Percentiles rank a stretch among this genome's conserved stretches.
These are phyloP conservation scores for Pythium brachiatum DNA, from an alignment of 352 stramenopile genomes.

Conservation along the genomic window DNA sequence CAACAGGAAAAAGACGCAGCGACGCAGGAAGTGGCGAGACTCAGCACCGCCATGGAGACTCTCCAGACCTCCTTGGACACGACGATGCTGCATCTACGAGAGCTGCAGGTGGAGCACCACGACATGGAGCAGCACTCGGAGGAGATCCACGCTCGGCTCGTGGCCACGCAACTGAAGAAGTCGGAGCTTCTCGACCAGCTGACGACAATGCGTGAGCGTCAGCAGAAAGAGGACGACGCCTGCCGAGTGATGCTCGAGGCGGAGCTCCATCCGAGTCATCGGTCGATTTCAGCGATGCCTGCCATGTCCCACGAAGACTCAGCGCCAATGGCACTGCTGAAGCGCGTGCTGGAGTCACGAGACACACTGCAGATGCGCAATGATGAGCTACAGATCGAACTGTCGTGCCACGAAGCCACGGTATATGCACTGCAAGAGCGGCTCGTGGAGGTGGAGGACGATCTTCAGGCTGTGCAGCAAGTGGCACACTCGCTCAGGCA, in stretches of 20 bases:
- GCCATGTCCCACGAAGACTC: conserved; percentile 4
- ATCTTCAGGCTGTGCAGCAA: conserved; percentile 13
- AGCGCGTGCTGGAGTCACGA: conserved; percentile 25
- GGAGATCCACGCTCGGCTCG: conserved; percentile 52
- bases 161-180: conserved; percentile 38
- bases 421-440: conserved; percentile 39
- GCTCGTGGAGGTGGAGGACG: conserved; percentile 26
- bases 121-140: conserved; percentile 50
- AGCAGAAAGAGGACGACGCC: conserved; percentile 16
- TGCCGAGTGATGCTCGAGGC: not conserved
- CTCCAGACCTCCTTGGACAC: conserved; percentile 48
- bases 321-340: conserved; percentile 24
- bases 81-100: conserved; percentile 34
- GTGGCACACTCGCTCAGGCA: conserved; percentile 27
- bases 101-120: conserved; percentile 49
- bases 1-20: not conserved
- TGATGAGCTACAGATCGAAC: conserved; percentile 43
- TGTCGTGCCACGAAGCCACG: conserved; percentile 41
- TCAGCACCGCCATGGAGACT: conserved; percentile 18
- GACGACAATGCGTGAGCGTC: conserved; percentile 6
- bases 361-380: conserved; percentile 27
- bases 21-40: not conserved
- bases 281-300: not conserved
- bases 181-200: conserved; percentile 21
- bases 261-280: not conserved